These are phyloP conservation scores for Tuber borchii DNA, from an alignment of 495 filamentous ascomycete genomes.

Conservation along the genomic window DNA sequence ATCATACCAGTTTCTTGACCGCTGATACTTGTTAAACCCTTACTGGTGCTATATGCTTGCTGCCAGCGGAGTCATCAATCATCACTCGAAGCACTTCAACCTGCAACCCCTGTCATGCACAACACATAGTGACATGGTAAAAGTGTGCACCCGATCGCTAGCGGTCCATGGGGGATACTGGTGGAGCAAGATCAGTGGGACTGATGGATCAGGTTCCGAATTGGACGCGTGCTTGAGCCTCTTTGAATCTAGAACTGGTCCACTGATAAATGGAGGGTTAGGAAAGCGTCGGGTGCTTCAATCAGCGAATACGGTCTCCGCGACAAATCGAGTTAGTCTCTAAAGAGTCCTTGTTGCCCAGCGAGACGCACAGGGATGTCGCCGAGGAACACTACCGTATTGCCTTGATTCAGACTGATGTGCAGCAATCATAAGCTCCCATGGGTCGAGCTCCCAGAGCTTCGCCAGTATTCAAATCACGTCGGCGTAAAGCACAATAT, in stretches of 20 bases:
- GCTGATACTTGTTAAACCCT: constrained; percentile 4
- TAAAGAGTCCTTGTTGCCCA: background rate
- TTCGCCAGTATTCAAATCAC: background rate
- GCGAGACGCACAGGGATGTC: background rate
- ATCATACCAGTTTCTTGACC: background rate
- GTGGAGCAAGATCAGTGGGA: background rate
- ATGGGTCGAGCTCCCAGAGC: background rate
- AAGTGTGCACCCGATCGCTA: background rate
- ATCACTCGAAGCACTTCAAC: background rate
- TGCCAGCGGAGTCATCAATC: background rate
- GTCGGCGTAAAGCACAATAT: background rate
- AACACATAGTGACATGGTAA: background rate
- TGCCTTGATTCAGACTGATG: background rate
- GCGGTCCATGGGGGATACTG: background rate
- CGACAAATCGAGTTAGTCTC: background rate
- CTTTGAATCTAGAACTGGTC: background rate
- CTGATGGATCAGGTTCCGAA: background rate
- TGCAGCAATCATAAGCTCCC: background rate
- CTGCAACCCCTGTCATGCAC: background rate
- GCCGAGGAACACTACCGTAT: background rate
- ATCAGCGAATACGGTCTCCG: background rate
- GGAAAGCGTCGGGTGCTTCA: background rate
- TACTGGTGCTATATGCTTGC: background rate
- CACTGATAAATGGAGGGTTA: background rate
- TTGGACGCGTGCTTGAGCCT: background rate